Evolutionary conservation across 345 rosid genomes (phyloP).

Genomic region (Brassica carinata): DNA sequence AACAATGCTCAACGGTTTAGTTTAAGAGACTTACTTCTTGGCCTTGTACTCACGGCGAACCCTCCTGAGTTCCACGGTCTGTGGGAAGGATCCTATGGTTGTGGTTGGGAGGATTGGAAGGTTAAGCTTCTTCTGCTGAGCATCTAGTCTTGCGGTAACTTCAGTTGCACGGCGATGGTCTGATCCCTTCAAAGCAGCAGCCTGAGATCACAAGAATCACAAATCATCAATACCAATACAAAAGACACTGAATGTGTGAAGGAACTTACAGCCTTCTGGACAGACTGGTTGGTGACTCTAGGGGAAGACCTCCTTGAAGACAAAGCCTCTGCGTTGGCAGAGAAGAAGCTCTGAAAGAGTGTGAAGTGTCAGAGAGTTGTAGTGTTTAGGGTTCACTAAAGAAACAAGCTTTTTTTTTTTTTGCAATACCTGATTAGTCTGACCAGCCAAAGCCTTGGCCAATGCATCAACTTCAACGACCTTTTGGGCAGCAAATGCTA

Average conservation of each 20-base stretch:
- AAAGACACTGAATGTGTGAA: background rate
- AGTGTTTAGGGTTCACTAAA: background rate
- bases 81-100: conserved; percentile 97
- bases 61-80: conserved; percentile 88
- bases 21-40: conserved; percentile 52
- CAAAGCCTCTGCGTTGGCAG: conserved; percentile 78
- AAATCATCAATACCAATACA: conserved; percentile 6
- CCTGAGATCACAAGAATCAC: conserved; percentile 51
- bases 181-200: conserved; percentile 90
- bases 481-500: conserved; percentile 98
- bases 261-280: conserved; percentile 87
- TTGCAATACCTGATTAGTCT: conserved; percentile 69
- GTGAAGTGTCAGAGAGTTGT: conserved; percentile 23
- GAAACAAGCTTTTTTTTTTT: conserved; percentile 11
- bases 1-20: background rate
- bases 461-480: conserved; percentile 89
- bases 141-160: conserved; percentile 84
- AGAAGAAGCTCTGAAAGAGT: conserved; percentile 63
- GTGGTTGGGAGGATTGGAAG: conserved; percentile 96
- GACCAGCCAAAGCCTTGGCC: conserved; percentile 90
- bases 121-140: conserved; percentile 95
- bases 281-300: conserved; percentile 86
- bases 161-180: conserved; percentile 92
- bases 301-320: conserved; percentile 93
- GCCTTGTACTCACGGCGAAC: conserved; percentile 99